Evolutionary conservation across 2,329 filamentous ascomycete genomes (phyloP).

Genomic region (Neoarthrinium moseri): DNA sequence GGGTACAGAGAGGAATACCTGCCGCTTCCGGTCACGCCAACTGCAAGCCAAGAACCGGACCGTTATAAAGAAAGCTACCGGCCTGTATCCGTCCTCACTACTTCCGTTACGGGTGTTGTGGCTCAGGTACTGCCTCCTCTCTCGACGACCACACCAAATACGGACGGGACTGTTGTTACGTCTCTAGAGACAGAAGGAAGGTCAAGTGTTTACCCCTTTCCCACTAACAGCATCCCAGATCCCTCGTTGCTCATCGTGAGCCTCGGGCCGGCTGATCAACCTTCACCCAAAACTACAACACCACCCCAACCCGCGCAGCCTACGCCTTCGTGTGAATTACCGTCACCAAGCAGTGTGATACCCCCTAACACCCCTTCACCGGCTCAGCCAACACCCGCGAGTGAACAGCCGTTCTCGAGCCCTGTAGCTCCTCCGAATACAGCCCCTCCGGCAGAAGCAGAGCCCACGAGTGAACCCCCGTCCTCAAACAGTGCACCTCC

Average conservation of each 20-base stretch:
- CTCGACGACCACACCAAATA: conserved; percentile 25
- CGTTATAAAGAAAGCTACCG: conserved; percentile 21
- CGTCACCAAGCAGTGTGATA: too few relatives aligned
- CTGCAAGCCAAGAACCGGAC: conserved; percentile 12
- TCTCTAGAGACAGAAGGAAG: conserved; percentile 26
- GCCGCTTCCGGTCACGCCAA: conserved; percentile 9
- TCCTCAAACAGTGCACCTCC: too few relatives aligned
- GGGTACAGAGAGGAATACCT: conserved; percentile 15
- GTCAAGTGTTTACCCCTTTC: conserved; percentile 20
- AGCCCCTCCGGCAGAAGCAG: too few relatives aligned
- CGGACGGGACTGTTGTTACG: conserved; percentile 31
- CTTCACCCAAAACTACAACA: conserved; percentile 17
- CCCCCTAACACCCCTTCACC: too few relatives aligned
- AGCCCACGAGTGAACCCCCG: too few relatives aligned
- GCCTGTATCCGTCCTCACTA: conserved; percentile 29
- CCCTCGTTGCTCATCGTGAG: conserved; percentile 32
- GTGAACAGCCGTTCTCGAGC: too few relatives aligned
- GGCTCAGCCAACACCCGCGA: too few relatives aligned
- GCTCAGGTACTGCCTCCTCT: conserved; percentile 32
- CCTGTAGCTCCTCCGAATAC: too few relatives aligned
- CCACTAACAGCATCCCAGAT: conserved; percentile 32
- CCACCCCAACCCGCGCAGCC: too few relatives aligned
- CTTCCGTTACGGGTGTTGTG: conserved; percentile 26
- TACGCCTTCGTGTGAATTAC: too few relatives aligned
- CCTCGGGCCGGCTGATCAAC: conserved; percentile 12